Evolutionary conservation across 371 early-diverging fungal species (phyloP).

Genomic region (Rhizopus microsporus): DNA sequence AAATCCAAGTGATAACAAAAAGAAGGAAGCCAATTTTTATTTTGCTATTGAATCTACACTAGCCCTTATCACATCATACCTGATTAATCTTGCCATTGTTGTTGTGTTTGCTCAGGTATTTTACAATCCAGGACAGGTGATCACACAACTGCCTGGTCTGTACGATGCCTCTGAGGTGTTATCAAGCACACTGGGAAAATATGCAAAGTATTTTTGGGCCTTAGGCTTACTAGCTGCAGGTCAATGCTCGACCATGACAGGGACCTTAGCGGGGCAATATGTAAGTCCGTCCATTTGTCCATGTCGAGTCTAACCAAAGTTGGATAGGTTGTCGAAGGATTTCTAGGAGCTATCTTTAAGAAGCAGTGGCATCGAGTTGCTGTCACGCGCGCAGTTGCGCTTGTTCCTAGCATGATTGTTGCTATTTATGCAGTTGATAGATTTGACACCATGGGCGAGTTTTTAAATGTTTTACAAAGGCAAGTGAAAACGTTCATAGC

Average conservation of each 20-base stretch:
- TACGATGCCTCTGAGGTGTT: constrained; percentile 67
- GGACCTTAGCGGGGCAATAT: constrained; percentile 76
- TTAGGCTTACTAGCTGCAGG: constrained; percentile 72
- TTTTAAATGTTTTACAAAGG: constrained; percentile 72
- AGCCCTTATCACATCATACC: constrained; percentile 64
- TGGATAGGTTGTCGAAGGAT: constrained; percentile 60
- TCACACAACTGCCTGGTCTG: constrained; percentile 46
- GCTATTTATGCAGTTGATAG: constrained; percentile 62
- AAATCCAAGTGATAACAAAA: constrained; percentile 44
- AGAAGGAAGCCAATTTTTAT: constrained; percentile 68
- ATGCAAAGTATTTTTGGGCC: constrained; percentile 68
- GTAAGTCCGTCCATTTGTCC: constrained; percentile 31
- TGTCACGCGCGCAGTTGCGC: constrained; percentile 64
- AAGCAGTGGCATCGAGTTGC: constrained; percentile 73
- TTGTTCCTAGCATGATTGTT: constrained; percentile 71
- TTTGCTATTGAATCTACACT: constrained; percentile 70
- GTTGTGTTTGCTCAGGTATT: constrained; percentile 73
- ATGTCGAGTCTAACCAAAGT: not conserved
- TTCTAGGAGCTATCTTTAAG: constrained; percentile 60
- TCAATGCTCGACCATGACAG: constrained; percentile 77
- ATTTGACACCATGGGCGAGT: constrained; percentile 70
- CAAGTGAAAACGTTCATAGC: constrained; percentile 7
- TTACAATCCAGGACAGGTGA: constrained; percentile 39
- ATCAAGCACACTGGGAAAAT: constrained; percentile 53
- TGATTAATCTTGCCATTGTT: constrained; percentile 75